phyloP scores from a whole-genome alignment of 805 yeast genomes.

The Ogataea nonfermentans region DNA sequence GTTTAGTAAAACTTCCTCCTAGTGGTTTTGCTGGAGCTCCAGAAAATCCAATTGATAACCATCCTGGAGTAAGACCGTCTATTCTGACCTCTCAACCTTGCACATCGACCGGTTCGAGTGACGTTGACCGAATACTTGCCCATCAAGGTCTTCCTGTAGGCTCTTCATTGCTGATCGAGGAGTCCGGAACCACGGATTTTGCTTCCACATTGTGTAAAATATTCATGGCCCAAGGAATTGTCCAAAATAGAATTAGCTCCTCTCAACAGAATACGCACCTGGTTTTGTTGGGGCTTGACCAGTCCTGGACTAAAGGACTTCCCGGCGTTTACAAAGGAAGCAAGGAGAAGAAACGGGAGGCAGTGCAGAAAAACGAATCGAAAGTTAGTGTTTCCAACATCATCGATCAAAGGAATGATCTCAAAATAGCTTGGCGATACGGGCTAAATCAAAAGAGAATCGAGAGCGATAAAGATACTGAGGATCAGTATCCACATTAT shows the following conservation, averaged over 20 bases:
- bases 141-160: constrained; percentile 91
- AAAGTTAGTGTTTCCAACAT: constrained; percentile 69
- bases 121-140: constrained; percentile 68
- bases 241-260: constrained; percentile 54
- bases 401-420: constrained; percentile 35
- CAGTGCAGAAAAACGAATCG: constrained; percentile 54
- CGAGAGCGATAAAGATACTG: constrained; percentile 30
- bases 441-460: constrained; percentile 48
- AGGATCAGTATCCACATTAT: constrained; percentile 48
- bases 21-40: not conserved
- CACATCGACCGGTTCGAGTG: constrained; percentile 75
- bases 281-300: constrained; percentile 59
- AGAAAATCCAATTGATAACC: constrained; percentile 18
- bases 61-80: constrained; percentile 76
- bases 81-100: constrained; percentile 70
- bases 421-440: constrained; percentile 71
- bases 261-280: constrained; percentile 51
- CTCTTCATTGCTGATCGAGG: constrained; percentile 66
- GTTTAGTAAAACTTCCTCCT: not conserved
- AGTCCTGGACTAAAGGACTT: constrained; percentile 61
- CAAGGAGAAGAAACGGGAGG: constrained; percentile 62
- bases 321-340: constrained; percentile 79
- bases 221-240: constrained; percentile 74
- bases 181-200: constrained; percentile 86
- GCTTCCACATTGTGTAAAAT: constrained; percentile 64